Evolutionary conservation across 2,329 filamentous ascomycete genomes (phyloP), one percentile per base, ranked within the genome.

Genomic region (Hymenoscyphus infarciens): DNA sequence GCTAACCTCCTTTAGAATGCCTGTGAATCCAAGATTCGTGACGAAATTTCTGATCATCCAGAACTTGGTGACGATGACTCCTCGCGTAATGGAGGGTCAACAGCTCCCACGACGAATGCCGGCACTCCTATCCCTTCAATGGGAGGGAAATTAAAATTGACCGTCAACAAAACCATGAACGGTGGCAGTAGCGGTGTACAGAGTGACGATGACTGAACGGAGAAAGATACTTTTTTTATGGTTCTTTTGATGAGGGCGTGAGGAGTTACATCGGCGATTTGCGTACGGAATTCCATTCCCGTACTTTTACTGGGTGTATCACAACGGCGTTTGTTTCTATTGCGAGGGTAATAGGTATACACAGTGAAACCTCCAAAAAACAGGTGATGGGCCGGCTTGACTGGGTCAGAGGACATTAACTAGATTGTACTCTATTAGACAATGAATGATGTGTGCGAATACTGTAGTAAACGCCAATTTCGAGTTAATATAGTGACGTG

Each of bases 121-220:
- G 82, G 83, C 58, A 93, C 90, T 29, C 89, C 90, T 27, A 81
- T 88, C 71, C 83, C 86, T 39, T 75, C 80, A 35, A 27, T 65
- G 64, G 75, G 81, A 66, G 76, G 81, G 22, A 93, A 72, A 63
- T 57, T 94, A 76, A 92, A 89, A 79, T 80, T 94, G 65, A 89
- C 80, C 25, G 82, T 84, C 69, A 82, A 81, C 63, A 76, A 75
- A 55, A 71, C 74, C 58, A 70, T 73, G 52, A 76, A 75, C 61
- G 77, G 76, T 56, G 78, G 77, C 8, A 76, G 76, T 56, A 79
- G 77, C 65, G 70, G 73, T 58, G 72, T 75, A 60, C 80, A 81
- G 70, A 85, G 83, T 71, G 81, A 84, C 64, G 83, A 86, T 57
- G 72, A 74, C 49, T 70, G 57, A 64, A 33, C 25, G 45, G 19